Evolutionary conservation across 768 basidiomycete genomes (phyloP).

Genomic region (Tremella mesenterica): DNA sequence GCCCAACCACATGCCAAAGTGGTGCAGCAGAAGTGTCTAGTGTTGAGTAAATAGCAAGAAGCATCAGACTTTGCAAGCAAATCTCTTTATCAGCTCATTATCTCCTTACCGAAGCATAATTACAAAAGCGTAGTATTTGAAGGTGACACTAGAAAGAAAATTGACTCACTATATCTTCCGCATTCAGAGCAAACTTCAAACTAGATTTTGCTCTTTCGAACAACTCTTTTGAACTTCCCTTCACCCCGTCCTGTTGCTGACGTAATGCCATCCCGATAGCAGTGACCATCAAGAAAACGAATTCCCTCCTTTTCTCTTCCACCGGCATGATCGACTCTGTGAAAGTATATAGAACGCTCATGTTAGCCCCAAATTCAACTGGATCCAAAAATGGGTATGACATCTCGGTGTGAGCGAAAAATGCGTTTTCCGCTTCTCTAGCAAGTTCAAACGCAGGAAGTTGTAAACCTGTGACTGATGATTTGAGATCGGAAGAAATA

Average conservation of each 20-base stretch:
- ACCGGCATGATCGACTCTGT: too few relatives aligned
- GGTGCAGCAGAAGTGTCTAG: constrained; percentile 19
- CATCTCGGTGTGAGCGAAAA: constrained; percentile 17
- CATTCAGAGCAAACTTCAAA: constrained; percentile 8
- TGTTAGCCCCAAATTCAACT: constrained; percentile 15
- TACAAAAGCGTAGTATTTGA: not conserved
- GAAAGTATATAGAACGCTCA: constrained; percentile 11
- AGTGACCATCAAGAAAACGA: constrained; percentile 25
- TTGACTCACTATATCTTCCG: constrained; percentile 22
- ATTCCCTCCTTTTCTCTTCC: constrained; percentile 25
- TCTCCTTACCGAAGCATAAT: not conserved
- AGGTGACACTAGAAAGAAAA: too few relatives aligned
- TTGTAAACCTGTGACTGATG: constrained; percentile 1
- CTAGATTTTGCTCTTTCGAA: constrained; percentile 11
- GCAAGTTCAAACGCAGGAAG: constrained; percentile 12
- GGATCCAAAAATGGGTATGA: constrained; percentile 25
- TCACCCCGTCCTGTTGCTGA: too few relatives aligned
- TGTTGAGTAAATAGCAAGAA: constrained; percentile 23
- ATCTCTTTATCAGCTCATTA: too few relatives aligned
- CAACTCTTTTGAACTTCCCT: constrained; percentile 9
- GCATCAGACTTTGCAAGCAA: too few relatives aligned
- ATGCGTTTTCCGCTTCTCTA: constrained; percentile 14
- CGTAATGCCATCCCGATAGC: constrained; percentile 22
- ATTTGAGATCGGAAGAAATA: too few relatives aligned
- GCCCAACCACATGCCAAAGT: constrained; percentile 25